Percentiles rank a stretch among this genome's conserved stretches.
Conservation (phyloP, 495 filamentous ascomycete genomes). For the Elaphomyces granulatus region DNA sequence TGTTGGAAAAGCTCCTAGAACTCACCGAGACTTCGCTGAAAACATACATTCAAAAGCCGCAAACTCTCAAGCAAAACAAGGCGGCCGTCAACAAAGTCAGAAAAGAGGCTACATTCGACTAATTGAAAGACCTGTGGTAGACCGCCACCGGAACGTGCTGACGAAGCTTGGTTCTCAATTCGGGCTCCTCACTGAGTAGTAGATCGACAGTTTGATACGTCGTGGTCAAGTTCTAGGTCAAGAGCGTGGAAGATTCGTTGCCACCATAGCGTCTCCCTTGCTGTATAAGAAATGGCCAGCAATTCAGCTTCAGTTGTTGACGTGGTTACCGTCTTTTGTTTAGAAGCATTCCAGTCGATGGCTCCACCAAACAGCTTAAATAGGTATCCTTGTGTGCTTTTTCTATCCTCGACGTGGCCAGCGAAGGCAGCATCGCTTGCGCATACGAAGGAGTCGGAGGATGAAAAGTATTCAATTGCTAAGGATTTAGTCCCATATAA, state of each 20-base stretch:
- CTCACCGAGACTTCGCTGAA: too few relatives aligned
- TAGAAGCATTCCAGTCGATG: slow-evolving; percentile 13
- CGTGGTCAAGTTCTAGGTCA: too few relatives aligned
- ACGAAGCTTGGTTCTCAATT: too few relatives aligned
- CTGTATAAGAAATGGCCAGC: slow-evolving; percentile 5
- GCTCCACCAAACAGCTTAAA: slow-evolving; percentile 11
- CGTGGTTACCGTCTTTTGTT: slow-evolving; percentile 12
- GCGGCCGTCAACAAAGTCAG: too few relatives aligned
- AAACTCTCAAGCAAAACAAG: too few relatives aligned
- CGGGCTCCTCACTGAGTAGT: too few relatives aligned
- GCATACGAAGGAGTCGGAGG: neutral
- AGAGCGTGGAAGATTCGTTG: neutral
- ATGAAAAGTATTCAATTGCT: slow-evolving; percentile 2
- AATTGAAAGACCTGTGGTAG: too few relatives aligned
- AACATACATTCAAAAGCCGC: too few relatives aligned
- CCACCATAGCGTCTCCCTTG: slow-evolving; percentile 10
- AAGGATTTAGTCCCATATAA: slow-evolving; percentile 5
- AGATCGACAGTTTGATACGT: too few relatives aligned
- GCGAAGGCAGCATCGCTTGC: slow-evolving; percentile 11
- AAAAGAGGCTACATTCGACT: too few relatives aligned
- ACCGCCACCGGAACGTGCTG: too few relatives aligned
- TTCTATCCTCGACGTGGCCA: slow-evolving; percentile 8
- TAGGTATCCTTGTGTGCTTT: slow-evolving; percentile 10
- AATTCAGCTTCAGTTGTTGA: slow-evolving; percentile 12
- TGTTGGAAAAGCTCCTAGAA: too few relatives aligned